These are phyloP conservation scores for Termitomyces sp. DNA, from an alignment of 768 basidiomycete genomes.

Conservation along the genomic window DNA sequence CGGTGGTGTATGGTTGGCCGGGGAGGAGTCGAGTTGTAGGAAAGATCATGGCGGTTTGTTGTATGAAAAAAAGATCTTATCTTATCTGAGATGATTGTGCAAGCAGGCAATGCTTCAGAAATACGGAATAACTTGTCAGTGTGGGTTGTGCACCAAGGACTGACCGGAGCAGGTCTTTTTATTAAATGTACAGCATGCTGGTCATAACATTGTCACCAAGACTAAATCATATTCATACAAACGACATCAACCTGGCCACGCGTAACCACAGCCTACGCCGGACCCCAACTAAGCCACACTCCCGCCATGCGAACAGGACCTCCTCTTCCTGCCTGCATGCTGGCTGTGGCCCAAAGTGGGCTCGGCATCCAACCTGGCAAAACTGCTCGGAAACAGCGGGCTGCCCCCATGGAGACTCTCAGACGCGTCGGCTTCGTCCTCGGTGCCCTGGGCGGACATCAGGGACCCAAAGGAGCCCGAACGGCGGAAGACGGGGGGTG, in stretches of 20 bases:
- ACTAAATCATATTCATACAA: too few species aligned
- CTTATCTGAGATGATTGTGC: neutral
- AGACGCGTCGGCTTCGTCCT: conserved; percentile 14
- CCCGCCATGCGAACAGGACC: conserved; percentile 17
- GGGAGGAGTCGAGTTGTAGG: conserved; percentile 47
- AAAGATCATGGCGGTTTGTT: conserved; percentile 11
- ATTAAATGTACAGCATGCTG: too few species aligned
- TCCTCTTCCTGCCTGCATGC: conserved; percentile 14
- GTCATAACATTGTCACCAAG: too few species aligned
- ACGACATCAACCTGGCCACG: too few species aligned
- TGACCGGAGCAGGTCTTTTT: neutral
- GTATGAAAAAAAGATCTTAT: conserved; percentile 5
- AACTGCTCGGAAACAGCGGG: conserved; percentile 80
- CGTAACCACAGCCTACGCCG: neutral
- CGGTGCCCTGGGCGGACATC: neutral
- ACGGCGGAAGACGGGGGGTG: conserved; percentile 23
- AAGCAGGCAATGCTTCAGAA: neutral
- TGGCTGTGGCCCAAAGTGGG: neutral
- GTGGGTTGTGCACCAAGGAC: neutral
- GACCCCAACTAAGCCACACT: conserved; percentile 13
- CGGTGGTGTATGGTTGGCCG: conserved; percentile 28
- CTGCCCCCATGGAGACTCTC: conserved; percentile 67
- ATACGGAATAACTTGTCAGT: neutral
- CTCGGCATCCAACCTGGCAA: conserved; percentile 52
- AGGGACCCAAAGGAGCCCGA: conserved; percentile 24